These are phyloP conservation scores for Sphaerulina vaccinii DNA, from an alignment of 2,329 filamentous ascomycete species.

Conservation along the genomic window DNA sequence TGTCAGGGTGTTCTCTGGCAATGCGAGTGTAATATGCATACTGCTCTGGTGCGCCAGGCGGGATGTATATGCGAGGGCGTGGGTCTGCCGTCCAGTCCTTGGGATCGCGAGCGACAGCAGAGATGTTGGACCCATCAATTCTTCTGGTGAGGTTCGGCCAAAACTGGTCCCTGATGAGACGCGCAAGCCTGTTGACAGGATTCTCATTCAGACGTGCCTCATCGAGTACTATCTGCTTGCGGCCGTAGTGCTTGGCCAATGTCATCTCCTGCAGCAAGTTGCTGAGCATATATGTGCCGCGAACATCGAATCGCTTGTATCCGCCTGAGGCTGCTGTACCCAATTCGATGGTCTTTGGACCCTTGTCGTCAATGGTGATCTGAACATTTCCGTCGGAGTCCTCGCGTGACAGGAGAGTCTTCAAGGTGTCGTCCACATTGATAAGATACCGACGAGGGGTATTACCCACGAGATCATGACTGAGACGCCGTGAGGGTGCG, in stretches of 20 bases:
- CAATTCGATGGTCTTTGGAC: constrained; percentile 85
- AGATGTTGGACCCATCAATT: constrained; percentile 85
- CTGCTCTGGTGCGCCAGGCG: constrained; percentile 79
- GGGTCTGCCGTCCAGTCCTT: constrained; percentile 95
- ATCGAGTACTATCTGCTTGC: constrained; percentile 86
- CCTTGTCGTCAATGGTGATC: constrained; percentile 94
- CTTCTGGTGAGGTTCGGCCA: constrained; percentile 88
- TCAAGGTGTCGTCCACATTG: constrained; percentile 78
- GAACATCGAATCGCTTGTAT: constrained; percentile 82
- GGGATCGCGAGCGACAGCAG: constrained; percentile 80
- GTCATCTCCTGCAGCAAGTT: constrained; percentile 94
- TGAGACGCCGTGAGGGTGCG: constrained; percentile 31
- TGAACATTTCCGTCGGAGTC: constrained; percentile 94
- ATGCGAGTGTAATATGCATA: constrained; percentile 83
- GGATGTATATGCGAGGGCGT: constrained; percentile 87
- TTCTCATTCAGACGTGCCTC: constrained; percentile 92
- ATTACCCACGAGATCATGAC: constrained; percentile 68
- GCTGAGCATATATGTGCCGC: constrained; percentile 95
- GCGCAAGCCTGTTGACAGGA: constrained; percentile 80
- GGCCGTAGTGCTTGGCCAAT: constrained; percentile 84
- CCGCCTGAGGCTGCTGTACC: constrained; percentile 84
- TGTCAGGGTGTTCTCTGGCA: constrained; percentile 73
- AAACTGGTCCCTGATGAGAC: constrained; percentile 85
- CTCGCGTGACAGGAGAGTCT: constrained; percentile 76
- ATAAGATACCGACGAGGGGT: constrained; percentile 78